Evolutionary conservation across 371 early-diverging fungal species (phyloP).

Genomic region (Saksenaea vasiformis): DNA sequence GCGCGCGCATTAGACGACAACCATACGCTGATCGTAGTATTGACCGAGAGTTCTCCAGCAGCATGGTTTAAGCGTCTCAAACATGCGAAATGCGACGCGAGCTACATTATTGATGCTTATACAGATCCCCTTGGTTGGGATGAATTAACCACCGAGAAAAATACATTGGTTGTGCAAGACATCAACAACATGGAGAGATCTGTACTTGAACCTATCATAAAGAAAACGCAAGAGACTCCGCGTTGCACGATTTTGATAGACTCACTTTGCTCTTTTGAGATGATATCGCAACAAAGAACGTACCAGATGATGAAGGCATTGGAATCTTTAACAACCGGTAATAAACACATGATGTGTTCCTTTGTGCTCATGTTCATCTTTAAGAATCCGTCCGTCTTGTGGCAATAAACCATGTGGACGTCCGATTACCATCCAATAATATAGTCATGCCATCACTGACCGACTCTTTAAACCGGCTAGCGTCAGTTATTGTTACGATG

Average conservation of each 20-base stretch:
- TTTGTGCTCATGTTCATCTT: neutral
- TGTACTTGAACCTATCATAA: slow-evolving; percentile 21
- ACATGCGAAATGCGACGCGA: slow-evolving; percentile 4
- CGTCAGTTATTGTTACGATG: slow-evolving; percentile 31
- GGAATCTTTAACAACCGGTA: slow-evolving; percentile 43
- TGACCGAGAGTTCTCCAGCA: slow-evolving; percentile 44
- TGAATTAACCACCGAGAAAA: neutral
- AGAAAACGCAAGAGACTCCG: slow-evolving; percentile 15
- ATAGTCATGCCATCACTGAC: slow-evolving; percentile 11
- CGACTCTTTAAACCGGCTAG: slow-evolving; percentile 36
- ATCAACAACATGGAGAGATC: slow-evolving; percentile 25
- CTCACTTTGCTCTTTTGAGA: slow-evolving; percentile 30
- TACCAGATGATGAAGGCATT: slow-evolving; percentile 43
- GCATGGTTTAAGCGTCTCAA: slow-evolving; percentile 22
- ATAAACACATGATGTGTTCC: neutral
- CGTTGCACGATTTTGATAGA: slow-evolving; percentile 36
- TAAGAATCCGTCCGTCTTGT: slow-evolving; percentile 35
- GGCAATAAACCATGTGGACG: slow-evolving; percentile 35
- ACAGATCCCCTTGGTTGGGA: slow-evolving; percentile 45
- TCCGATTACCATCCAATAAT: slow-evolving; percentile 13
- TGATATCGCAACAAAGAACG: slow-evolving; percentile 32
- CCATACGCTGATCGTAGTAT: slow-evolving; percentile 28
- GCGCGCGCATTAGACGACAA: slow-evolving; percentile 24
- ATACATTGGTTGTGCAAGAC: neutral
- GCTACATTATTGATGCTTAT: slow-evolving; percentile 35